Percentiles rank a stretch among this genome's conserved stretches.
These are phyloP conservation scores for Coemansia sp. DNA, from an alignment of 192 early-diverging fungal genomes.

Conservation along the genomic window DNA sequence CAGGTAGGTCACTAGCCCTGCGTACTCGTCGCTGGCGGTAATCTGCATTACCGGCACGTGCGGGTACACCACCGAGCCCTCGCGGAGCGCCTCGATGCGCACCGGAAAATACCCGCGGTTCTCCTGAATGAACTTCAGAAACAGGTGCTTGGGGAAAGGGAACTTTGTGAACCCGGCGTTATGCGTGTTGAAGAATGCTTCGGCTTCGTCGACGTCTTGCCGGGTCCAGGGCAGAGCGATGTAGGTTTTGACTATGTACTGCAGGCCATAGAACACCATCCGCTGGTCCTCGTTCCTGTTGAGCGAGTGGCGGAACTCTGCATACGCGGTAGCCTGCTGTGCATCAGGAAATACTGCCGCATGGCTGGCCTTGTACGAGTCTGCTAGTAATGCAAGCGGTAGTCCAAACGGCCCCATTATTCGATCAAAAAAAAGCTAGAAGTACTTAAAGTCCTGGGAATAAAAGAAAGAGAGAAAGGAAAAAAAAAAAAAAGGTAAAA, in stretches of 20 bases:
- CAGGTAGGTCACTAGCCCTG: slow-evolving; percentile 75
- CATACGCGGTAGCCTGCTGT: slow-evolving; percentile 72
- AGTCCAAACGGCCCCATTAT: slow-evolving; percentile 56
- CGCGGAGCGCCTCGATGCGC: slow-evolving; percentile 72
- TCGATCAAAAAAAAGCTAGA: not conserved
- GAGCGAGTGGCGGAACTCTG: slow-evolving; percentile 71
- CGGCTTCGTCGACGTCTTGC: slow-evolving; percentile 65
- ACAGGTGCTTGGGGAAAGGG: slow-evolving; percentile 77
- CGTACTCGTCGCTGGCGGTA: slow-evolving; percentile 67
- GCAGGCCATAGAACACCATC: slow-evolving; percentile 79
- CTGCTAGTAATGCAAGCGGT: slow-evolving; percentile 69
- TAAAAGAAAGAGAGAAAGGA: not conserved
- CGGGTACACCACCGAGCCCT: slow-evolving; percentile 77
- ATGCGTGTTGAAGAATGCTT: slow-evolving; percentile 71
- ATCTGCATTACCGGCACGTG: slow-evolving; percentile 84
- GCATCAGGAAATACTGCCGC: slow-evolving; percentile 72
- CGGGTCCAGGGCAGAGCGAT: slow-evolving; percentile 64
- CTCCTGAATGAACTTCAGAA: slow-evolving; percentile 71
- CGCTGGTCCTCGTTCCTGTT: slow-evolving; percentile 67
- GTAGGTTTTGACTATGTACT: slow-evolving; percentile 82
- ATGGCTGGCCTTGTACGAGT: slow-evolving; percentile 85
- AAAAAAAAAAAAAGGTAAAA: not conserved
- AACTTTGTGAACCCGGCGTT: slow-evolving; percentile 64
- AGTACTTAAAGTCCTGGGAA: not conserved
- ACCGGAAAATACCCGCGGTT: slow-evolving; percentile 85